Base-by-base conservation (phyloP, 2,329 filamentous ascomycete genomes). In the Cladosporium sp. region DNA sequence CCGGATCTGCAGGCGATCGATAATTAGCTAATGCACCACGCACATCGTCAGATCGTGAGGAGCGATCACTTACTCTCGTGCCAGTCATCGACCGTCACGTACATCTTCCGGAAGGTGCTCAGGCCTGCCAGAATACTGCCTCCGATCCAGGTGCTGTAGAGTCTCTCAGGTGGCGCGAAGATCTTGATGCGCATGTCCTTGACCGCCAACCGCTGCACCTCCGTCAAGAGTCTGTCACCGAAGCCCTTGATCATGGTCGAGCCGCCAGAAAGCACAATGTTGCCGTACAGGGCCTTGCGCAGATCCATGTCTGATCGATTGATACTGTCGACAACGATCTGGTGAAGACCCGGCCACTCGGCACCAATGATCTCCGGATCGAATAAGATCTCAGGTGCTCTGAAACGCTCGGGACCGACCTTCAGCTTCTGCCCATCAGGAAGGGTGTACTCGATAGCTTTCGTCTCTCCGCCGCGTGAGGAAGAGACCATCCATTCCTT, bases 171-270 rank as follows among this genome's bases (percentile, higher is more conserved):
- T 64, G 95, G 95, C 63, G 95, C 95, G 82, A 96, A 97, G 76
- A 99, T 99, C 85, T 97, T 97, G 83, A 99, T 98, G 75, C 93
- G 89, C 94, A 97, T 99, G 78, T 99, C 95, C 84, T 97, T 97
- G 72, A 98, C 93, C 12, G 95, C 95, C 73, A 98, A 83, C 77
- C 90, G 86, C 81, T 97, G 95, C 71, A 98, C 90, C 81, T 99
- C 95, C 72, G 91, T 89, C 76, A 99, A 84, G 72, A 99, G 82
- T 61, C 95, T 87, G 80, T 98, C 95, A 65, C 94, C 94, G 76
- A 99, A 99, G 53, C 95, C 95, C 82, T 95, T 97, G 72, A 93
- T 98, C 76, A 99, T 84, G 29, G 95, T 99, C 75, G 93, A 96
- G 63, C 95, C 95, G 68, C 95, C 95, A 0, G 94, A 98, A 49